A percentile compares a stretch with the other conserved stretches of the same genome.
Evolutionary conservation across 2,329 filamentous ascomycete genomes (phyloP).

Genomic region (Aspergillus puulaauensis): DNA sequence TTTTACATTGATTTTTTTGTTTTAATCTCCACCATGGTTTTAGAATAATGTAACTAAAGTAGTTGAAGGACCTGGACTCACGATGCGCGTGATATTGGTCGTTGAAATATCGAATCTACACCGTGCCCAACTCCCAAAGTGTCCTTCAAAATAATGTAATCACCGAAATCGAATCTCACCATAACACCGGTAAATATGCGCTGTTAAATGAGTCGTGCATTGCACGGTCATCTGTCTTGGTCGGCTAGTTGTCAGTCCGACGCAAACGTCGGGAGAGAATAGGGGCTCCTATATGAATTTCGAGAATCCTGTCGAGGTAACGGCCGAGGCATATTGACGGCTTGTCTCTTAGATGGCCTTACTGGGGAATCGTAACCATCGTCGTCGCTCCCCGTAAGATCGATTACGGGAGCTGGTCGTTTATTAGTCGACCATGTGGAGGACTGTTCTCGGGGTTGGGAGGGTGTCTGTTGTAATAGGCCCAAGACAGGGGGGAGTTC

Average conservation of each 20-base stretch:
- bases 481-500: constrained; percentile 25
- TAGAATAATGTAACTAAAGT: background rate
- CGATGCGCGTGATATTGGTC: background rate
- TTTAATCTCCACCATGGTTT: background rate
- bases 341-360: constrained; percentile 35
- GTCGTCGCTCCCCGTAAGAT: constrained; percentile 55
- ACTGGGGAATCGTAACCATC: constrained; percentile 48
- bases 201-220: constrained; percentile 16
- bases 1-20: background rate
- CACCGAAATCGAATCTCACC: constrained; percentile 17
- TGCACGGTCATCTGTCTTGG: constrained; percentile 10
- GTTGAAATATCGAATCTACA: background rate
- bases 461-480: constrained; percentile 33
- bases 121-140: constrained; percentile 8
- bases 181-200: constrained; percentile 20
- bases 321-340: constrained; percentile 22
- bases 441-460: constrained; percentile 39
- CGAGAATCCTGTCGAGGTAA: constrained; percentile 23
- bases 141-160: background rate
- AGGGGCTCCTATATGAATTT: constrained; percentile 20
- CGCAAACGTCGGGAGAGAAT: constrained; percentile 18
- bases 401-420: constrained; percentile 52
- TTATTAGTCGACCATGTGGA: constrained; percentile 45
- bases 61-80: background rate
- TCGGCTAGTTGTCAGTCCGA: constrained; percentile 17